Base-by-base conservation (phyloP, 2,329 filamentous ascomycete species). In the Hymenoscyphus fraxineus region DNA sequence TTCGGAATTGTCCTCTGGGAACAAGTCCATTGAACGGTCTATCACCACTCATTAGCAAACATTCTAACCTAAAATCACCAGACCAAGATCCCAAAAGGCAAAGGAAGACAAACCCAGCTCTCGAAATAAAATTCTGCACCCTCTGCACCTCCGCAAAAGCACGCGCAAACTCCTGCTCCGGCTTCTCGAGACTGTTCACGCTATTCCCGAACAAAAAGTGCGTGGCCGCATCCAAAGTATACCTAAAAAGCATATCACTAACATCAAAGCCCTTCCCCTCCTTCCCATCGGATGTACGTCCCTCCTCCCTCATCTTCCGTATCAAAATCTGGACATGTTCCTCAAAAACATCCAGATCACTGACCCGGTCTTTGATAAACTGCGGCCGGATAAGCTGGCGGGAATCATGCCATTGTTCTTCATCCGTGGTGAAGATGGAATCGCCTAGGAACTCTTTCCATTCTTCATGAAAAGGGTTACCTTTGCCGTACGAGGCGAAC, bases 401-500 rank as follows among this genome's bases (percentile, higher is more conserved):
- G 61, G 88, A 92, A 63, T 84, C 83, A 70, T 94, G 91, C 93
- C 93, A 97, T 61, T 83, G 78, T 32, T 87, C 80, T 13, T 90
- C 89, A 74, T 97, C 93, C 0, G 92, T 96, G 7, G 88, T 88
- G 77, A 91, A 92, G 80, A 91, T 92, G 77, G 86, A 85, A 71
- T 92, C 84, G 31, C 90, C 90, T 22, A 96, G 79, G 68, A 91
- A 96, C 15, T 87, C 85, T 64, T 85, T 82, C 89, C 90, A 96
- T 60, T 93, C 88, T 9, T 77, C 70, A 71, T 93, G 88, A 78
- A 96, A 96, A 27, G 81, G 77, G 67, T 86, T 78, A 6, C 93
- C 92, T 75, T 97, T 93, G 71, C 93, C 93, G 74, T 88, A 97
- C 73, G 96, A 91, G 51, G 79, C 78, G 73, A 97, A 97, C 73